Base-by-base conservation (phyloP, 1,139 yeast species). In the Yamadazyma atmosphaerica region DNA sequence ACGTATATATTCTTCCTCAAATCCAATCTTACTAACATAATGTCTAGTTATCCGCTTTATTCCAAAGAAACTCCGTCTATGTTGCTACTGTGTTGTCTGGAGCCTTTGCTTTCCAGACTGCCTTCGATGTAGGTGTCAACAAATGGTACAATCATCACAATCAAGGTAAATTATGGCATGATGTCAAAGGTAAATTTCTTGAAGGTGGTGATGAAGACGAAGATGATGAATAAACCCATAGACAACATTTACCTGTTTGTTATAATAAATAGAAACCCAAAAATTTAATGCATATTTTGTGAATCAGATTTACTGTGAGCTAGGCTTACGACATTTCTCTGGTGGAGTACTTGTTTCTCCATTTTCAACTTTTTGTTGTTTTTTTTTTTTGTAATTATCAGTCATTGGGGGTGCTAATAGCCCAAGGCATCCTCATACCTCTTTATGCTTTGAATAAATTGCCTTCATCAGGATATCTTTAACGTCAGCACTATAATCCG, bases 161-260 rank as follows among this genome's bases (percentile, higher is more conserved):
- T 82, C 77, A 76, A 63, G 98, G 98, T 57, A 92, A 92, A 75
- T 88, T 89, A 74, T 92, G 98, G 98, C 83, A 86, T 63, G 98
- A 92, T 59, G 86, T 92, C 63, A 87, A 86, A 72, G 72, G 72
- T 51, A 77, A 74, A 54, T 77, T 80, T 52, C 71, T 68, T 42
- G 84, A 69, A 49, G 80, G 74, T 51, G 85, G 70, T 45, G 84
- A 67, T 23, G 84, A 72, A 15, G 86, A 78, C 27, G 84, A 78
- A 41, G 83, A 79, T 46, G 78, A 73, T 43, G 63, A 61, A 43
- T 56, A 56, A 37, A 33, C 36, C n/a, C 22, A 25, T 24, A 16
- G 23, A 12, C 18, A 21, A 22, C 12, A 10, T 8, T 21, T 8
- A 23, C 24, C 15, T 23, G 19, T 13, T 35, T 30, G 27, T 14